phyloP scores from a whole-genome alignment of 805 yeast species.

The Teunomyces tritomae region DNA sequence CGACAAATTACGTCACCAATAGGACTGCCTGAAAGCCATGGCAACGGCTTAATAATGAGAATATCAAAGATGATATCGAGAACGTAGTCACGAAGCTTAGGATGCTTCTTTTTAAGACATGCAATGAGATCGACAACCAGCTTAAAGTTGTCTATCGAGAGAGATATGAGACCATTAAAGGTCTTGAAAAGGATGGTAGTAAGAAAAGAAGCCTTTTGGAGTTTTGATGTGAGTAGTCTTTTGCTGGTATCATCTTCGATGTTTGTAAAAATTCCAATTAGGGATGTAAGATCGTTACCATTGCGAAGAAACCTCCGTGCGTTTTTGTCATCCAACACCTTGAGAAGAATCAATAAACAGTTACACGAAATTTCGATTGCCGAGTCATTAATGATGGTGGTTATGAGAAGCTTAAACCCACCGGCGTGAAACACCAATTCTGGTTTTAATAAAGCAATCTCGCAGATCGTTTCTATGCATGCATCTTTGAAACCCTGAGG shows the following conservation, averaged over 20 bases:
- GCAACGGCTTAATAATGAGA: conserved; percentile 56
- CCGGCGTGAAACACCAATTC: conserved; percentile 48
- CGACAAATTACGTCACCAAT: conserved; percentile 19
- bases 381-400: conserved; percentile 28
- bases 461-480: conserved; percentile 43
- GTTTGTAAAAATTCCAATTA: conserved; percentile 68
- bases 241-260: conserved; percentile 13
- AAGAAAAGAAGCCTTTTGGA: conserved; percentile 60
- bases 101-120: conserved; percentile 60
- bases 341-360: conserved; percentile 45
- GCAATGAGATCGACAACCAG: conserved; percentile 56
- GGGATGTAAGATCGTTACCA: conserved; percentile 58
- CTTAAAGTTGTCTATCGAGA: conserved; percentile 54
- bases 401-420: conserved; percentile 50
- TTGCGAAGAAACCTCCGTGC: conserved; percentile 53
- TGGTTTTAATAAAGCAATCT: conserved; percentile 36
- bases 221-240: conserved; percentile 38
- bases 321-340: conserved; percentile 56
- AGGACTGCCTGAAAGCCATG: conserved; percentile 41
- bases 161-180: conserved; percentile 73
- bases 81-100: conserved; percentile 55
- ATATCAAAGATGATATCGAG: conserved; percentile 72
- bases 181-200: conserved; percentile 61
- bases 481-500: conserved; percentile 38
- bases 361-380: conserved; percentile 16